Base-by-base conservation (phyloP, 768 basidiomycete genomes). In the Termitomyces sp. region DNA sequence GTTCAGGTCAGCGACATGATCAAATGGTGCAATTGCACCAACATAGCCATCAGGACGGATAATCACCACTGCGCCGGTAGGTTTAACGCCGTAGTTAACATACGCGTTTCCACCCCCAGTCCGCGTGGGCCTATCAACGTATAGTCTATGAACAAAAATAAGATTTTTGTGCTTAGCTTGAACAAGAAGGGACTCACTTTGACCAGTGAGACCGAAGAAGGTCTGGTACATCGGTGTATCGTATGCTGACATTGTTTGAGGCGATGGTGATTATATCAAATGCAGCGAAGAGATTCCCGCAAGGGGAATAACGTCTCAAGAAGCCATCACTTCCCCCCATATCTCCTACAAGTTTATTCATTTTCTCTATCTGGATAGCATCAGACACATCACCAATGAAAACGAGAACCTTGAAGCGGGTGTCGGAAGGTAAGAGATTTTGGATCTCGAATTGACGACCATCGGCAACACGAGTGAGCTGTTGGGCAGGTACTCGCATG, bases 21-120 rank as follows among this genome's bases (percentile, higher is more conserved):
- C 64, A 41, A 87, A 66, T 0, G 85, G 77, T 1, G 74, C 74
- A 32, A 88, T 70, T 60, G 71, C 73, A 3, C 81, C 83, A 30
- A 89, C 76, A 54, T 86, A 87, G 15, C 86, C 87, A 60, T 85
- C 85, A 8, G 84, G 84, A 24, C 85, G 74, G 5, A 86, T 76
- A 47, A 83, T 70, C 8, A 83, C 76, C 11, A 83, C 61, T 10
- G 76, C 80, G 17, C 83, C 83, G 7, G 59, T 58, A 5, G 68
- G 54, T 32, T 71, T 66, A 44, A 85, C 74, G 0, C 85, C 85
- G 58, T 81, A 86, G 24, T 75, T 73, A 0, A 66, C 59, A 64
- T 88, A 87, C 4, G 80, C 84, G 35, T 73, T 72, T 3, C 83
- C 84, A 24, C 82, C 83, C 21, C 70, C 63, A 4, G 52, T 63